These are phyloP conservation scores for Penstemon newberryi DNA, from an alignment of 257 asterid species.

Conservation along the genomic window DNA sequence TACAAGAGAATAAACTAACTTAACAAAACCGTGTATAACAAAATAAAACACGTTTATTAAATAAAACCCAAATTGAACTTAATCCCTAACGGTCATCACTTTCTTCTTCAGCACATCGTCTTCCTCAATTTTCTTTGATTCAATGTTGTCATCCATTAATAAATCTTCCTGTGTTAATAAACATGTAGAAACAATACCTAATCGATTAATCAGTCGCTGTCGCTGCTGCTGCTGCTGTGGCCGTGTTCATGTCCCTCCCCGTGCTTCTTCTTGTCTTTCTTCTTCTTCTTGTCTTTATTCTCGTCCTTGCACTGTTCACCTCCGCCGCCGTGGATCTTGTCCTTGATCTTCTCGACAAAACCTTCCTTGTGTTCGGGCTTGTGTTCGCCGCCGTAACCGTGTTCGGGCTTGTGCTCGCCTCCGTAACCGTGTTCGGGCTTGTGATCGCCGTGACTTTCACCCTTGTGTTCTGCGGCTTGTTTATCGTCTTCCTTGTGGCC, in stretches of 20 bases:
- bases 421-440: constrained; percentile 34
- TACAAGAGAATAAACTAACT: too few species aligned
- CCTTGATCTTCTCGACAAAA: constrained; percentile 40
- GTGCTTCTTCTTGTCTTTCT: constrained; percentile 38
- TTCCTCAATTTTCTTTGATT: too few species aligned
- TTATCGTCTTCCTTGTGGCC: constrained; percentile 56
- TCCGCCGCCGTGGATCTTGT: constrained; percentile 38
- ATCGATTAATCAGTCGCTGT: constrained; percentile 37
- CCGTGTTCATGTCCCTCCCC: constrained; percentile 29
- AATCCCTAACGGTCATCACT: too few species aligned
- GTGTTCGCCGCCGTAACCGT: constrained; percentile 31
- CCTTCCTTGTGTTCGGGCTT: constrained; percentile 40
- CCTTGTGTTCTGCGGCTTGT: constrained; percentile 38
- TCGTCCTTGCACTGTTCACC: constrained; percentile 23
- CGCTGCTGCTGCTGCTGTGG: constrained; percentile 51
- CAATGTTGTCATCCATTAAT: too few species aligned
- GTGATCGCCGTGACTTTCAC: constrained; percentile 16
- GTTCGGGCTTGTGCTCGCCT: constrained; percentile 27
- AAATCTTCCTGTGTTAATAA: too few species aligned
- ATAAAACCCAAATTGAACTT: too few species aligned
- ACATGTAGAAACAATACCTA: not conserved
- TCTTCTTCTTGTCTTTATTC: constrained; percentile 40
- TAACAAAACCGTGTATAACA: too few species aligned
- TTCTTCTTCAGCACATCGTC: too few species aligned
- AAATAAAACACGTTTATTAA: too few species aligned